A percentile compares a stretch with the other conserved stretches of the same genome.
Conservation (phyloP, 192 early-diverging fungal species). For the Coemansia sp. region DNA sequence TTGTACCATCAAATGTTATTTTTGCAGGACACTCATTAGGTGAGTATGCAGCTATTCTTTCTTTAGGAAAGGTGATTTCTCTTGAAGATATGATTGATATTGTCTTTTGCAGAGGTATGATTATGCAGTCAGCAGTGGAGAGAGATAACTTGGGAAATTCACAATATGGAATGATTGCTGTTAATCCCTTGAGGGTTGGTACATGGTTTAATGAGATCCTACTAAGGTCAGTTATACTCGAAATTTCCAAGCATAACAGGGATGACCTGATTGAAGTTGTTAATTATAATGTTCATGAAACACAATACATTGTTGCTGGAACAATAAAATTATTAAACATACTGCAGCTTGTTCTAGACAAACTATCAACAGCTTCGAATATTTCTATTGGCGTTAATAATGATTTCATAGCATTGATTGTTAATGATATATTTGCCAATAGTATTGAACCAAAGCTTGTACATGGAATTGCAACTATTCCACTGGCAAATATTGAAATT, state of each 20-base stretch:
- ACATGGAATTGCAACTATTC: too few species aligned
- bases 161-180: conserved; percentile 92
- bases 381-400: too few species aligned
- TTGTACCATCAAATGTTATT: conserved; percentile 71
- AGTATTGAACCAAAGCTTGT: too few species aligned
- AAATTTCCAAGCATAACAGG: conserved; percentile 58
- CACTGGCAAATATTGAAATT: conserved; percentile 66
- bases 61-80: conserved; percentile 75
- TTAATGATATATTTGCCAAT: too few species aligned
- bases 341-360: conserved; percentile 81
- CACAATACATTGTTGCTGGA: conserved; percentile 92
- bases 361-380: conserved; percentile 54
- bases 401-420: too few species aligned
- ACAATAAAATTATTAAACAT: conserved; percentile 75
- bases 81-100: conserved; percentile 23
- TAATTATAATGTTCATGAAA: conserved; percentile 93
- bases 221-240: conserved; percentile 60
- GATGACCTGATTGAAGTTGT: conserved; percentile 60
- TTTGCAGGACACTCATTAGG: conserved; percentile 54
- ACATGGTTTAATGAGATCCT: conserved; percentile 69
- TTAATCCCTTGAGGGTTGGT: conserved; percentile 83
- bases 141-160: conserved; percentile 77
- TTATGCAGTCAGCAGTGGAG: conserved; percentile 58
- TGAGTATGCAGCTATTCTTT: conserved; percentile 82
- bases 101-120: too few species aligned